Evolutionary conservation across 306 rosid genomes (phyloP).

Genomic region (Pyrus betulifolia): DNA sequence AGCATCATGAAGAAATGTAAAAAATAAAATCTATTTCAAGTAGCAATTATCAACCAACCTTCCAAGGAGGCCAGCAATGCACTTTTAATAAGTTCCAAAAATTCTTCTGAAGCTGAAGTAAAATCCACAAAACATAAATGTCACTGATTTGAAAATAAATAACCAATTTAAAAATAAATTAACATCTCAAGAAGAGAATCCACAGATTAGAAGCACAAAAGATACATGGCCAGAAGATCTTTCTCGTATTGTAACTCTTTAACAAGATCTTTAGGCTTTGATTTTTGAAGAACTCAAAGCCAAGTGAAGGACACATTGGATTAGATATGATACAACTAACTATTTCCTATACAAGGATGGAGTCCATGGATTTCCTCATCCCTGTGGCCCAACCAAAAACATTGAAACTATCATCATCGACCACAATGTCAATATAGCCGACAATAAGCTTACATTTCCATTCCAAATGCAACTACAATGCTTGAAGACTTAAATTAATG

Average conservation of each 20-base stretch:
- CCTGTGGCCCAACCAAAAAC: not conserved
- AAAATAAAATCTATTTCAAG: constrained; percentile 1
- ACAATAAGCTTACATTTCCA: not conserved
- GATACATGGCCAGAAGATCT: not conserved
- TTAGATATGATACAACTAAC: not conserved
- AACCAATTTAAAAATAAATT: not conserved
- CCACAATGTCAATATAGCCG: not conserved
- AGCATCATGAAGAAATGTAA: constrained; percentile 14
- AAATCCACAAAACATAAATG: constrained; percentile 10
- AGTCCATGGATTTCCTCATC: not conserved
- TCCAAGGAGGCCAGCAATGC: constrained; percentile 92
- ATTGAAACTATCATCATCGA: not conserved
- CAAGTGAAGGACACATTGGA: not conserved
- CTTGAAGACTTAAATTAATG: not conserved
- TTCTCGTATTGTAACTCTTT: not conserved
- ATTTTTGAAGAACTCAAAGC: not conserved
- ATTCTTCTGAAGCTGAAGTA: constrained; percentile 91
- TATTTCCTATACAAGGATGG: not conserved
- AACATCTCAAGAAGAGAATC: not conserved
- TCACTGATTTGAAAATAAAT: not conserved
- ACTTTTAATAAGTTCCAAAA: constrained; percentile 88
- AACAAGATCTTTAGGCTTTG: not conserved
- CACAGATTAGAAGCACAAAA: not conserved
- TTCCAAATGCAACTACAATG: not conserved
- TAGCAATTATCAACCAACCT: constrained; percentile 58